phyloP scores from a whole-genome alignment of 2,329 filamentous ascomycete genomes.

The Colletotrichum simmondsii region DNA sequence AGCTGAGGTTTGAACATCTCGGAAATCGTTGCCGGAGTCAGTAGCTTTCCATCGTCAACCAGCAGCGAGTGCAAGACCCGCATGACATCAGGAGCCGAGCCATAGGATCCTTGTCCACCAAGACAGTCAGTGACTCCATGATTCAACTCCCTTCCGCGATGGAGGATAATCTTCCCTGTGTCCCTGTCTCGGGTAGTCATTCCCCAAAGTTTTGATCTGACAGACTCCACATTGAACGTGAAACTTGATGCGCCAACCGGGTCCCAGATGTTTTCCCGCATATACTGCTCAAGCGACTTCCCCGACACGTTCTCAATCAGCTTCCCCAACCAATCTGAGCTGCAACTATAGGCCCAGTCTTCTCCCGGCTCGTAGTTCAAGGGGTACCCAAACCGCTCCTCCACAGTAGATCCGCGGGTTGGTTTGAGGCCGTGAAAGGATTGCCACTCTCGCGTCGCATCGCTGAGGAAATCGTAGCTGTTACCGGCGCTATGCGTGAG shows the following conservation, averaged over 20 bases:
- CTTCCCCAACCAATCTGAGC: slow-evolving; percentile 64
- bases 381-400: slow-evolving; percentile 54
- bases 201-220: slow-evolving; percentile 12
- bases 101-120: slow-evolving; percentile 50
- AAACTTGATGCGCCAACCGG: slow-evolving; percentile 26
- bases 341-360: slow-evolving; percentile 60
- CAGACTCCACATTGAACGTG: slow-evolving; percentile 23
- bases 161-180: slow-evolving; percentile 29
- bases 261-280: slow-evolving; percentile 55
- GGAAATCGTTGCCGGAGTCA: slow-evolving; percentile 52
- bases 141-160: slow-evolving; percentile 9
- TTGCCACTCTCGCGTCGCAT: slow-evolving; percentile 42
- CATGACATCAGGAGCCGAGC: slow-evolving; percentile 52
- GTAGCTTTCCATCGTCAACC: slow-evolving; percentile 58
- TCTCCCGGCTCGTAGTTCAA: slow-evolving; percentile 62
- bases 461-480: slow-evolving; percentile 54
- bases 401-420: slow-evolving; percentile 47
- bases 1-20: slow-evolving; percentile 61
- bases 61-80: slow-evolving; percentile 58
- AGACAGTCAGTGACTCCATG: slow-evolving; percentile 38
- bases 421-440: slow-evolving; percentile 38
- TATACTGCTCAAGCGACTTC: slow-evolving; percentile 52
- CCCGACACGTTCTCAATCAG: slow-evolving; percentile 60
- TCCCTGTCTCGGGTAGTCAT: slow-evolving; percentile 33
- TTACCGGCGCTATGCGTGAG: slow-evolving; percentile 63